Conservation (phyloP, 495 filamentous ascomycete genomes). For the Thermochaetoides thermophila region DNA sequence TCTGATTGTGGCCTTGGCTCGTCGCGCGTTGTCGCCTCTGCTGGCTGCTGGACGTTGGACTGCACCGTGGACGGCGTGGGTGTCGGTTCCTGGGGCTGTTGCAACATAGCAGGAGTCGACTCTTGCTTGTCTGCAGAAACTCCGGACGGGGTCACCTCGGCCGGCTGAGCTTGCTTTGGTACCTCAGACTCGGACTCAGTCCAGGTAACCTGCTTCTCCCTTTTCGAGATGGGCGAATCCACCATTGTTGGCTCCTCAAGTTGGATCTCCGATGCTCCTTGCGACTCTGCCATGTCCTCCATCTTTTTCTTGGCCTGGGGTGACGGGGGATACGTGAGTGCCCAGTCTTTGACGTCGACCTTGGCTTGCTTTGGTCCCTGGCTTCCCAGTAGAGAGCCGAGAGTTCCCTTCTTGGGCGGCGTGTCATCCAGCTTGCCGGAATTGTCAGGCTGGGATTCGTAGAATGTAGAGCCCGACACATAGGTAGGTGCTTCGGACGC, state of each 20-base stretch:
- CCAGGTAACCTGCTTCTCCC: slow-evolving; percentile 14
- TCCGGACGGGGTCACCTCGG: too few relatives aligned
- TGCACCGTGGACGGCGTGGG: too few relatives aligned
- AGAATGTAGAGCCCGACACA: slow-evolving; percentile 14
- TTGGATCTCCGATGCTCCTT: neutral
- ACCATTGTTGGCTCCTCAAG: neutral
- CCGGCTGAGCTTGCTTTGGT: too few relatives aligned
- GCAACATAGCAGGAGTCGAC: too few relatives aligned
- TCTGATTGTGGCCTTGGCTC: too few relatives aligned
- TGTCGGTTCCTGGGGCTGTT: too few relatives aligned
- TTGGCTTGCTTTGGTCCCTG: neutral
- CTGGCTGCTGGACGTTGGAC: too few relatives aligned
- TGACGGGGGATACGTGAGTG: slow-evolving; percentile 3
- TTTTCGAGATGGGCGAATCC: slow-evolving; percentile 12
- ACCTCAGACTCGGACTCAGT: slow-evolving; percentile 3
- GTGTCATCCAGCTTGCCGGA: slow-evolving; percentile 8
- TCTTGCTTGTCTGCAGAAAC: too few relatives aligned
- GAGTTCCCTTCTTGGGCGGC: slow-evolving; percentile 2
- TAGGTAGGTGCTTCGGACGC: slow-evolving; percentile 19
- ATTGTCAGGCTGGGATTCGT: slow-evolving; percentile 17
- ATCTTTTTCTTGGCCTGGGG: neutral
- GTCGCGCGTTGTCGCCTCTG: too few relatives aligned
- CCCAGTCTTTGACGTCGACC: slow-evolving; percentile 5
- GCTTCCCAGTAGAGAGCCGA: slow-evolving; percentile 7
- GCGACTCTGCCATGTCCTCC: neutral